Conservation (phyloP, 257 asterid genomes). For the Nicotiana otophora region DNA sequence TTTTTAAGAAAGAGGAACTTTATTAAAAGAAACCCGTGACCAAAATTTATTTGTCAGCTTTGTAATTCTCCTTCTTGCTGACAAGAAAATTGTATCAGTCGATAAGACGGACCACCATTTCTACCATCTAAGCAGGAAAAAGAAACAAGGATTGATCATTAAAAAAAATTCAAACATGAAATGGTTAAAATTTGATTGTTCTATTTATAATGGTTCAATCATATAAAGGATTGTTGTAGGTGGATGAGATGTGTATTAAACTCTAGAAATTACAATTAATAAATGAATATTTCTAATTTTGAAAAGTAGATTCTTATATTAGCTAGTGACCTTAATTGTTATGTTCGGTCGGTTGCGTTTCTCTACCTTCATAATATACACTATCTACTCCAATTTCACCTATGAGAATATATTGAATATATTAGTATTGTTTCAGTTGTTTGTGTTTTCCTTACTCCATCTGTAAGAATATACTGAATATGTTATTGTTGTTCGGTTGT, state of each 20-base stretch:
- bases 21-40: no score
- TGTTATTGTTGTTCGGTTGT: no score
- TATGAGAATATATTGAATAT: no score
- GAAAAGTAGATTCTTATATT: background rate
- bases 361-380: no score
- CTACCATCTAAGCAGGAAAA: background rate
- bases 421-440: no score
- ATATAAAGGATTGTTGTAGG: background rate
- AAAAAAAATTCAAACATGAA: background rate
- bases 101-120: background rate
- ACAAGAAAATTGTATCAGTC: background rate
- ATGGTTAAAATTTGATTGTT: background rate
- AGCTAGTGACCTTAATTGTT: no score
- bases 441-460: rapidly evolving
- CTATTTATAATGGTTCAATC: background rate
- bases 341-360: background rate
- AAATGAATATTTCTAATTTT: background rate
- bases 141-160: background rate
- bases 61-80: constrained; percentile 21
- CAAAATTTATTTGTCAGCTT: constrained; percentile 23
- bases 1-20: no score
- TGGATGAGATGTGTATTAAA: background rate
- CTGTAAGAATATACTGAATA: no score
- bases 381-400: rapidly evolving
- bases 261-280: background rate